Percentiles rank a stretch among this genome's conserved stretches.
Conservation (phyloP, 2,329 filamentous ascomycete species). For the Allantophomopsis cytisporea region DNA sequence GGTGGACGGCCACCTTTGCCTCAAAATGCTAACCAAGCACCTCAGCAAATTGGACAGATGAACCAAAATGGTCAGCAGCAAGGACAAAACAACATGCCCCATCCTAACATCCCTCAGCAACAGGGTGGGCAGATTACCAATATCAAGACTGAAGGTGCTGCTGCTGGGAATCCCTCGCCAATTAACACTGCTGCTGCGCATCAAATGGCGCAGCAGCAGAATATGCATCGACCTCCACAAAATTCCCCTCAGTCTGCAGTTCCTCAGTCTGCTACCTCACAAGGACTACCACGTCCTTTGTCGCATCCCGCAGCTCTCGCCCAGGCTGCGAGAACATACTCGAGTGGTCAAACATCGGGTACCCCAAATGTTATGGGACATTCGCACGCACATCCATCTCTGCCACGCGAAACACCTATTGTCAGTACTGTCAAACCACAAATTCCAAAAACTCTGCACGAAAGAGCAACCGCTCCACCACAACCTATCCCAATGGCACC, state of each 20-base stretch:
- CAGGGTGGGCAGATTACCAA: conserved; percentile 6
- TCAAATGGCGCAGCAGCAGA: conserved; percentile 10
- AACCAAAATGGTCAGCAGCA: conserved; percentile 2
- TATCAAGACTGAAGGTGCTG: conserved; percentile 14
- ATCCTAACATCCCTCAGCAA: conserved; percentile 7
- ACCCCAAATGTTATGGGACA: conserved; percentile 17
- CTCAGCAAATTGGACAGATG: conserved; percentile 8
- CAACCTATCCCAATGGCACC: conserved; percentile 60
- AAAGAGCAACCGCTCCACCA: conserved; percentile 54
- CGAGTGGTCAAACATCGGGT: conserved; percentile 11
- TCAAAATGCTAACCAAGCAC: neutral
- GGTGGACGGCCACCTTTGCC: conserved; percentile 12
- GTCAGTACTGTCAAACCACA: conserved; percentile 18
- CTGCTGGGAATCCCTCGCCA: conserved; percentile 6
- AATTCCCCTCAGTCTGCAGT: conserved; percentile 17
- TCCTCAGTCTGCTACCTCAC: conserved; percentile 12
- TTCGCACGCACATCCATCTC: conserved; percentile 12
- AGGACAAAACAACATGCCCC: conserved; percentile 7
- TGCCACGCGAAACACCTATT: conserved; percentile 12
- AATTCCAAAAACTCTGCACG: conserved; percentile 54
- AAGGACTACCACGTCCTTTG: conserved; percentile 7
- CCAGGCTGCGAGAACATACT: conserved; percentile 18
- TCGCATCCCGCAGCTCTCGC: conserved; percentile 17
- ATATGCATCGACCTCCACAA: conserved; percentile 6
- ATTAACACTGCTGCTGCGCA: conserved; percentile 15